Evolutionary conservation across 768 basidiomycete species (phyloP).

Genomic region (Scleroderma citrinum): DNA sequence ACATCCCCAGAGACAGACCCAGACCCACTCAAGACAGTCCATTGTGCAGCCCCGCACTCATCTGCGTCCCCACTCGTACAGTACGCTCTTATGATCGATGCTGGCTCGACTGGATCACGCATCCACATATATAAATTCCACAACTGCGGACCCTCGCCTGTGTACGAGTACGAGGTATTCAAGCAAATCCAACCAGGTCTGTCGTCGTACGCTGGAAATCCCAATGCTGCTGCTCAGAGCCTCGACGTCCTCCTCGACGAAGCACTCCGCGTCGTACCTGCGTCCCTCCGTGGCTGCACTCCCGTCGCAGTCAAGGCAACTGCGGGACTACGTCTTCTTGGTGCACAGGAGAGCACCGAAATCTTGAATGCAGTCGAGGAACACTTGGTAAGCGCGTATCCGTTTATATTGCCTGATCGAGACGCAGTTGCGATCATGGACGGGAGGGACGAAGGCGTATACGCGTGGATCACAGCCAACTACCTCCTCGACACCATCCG

Average conservation of each 20-base stretch:
- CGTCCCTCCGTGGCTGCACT: slow-evolving; percentile 56
- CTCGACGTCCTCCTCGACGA: slow-evolving; percentile 77
- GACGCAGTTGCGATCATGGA: slow-evolving; percentile 88
- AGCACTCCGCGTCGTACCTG: slow-evolving; percentile 74
- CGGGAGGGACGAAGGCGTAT: slow-evolving; percentile 95
- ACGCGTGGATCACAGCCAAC: slow-evolving; percentile 97
- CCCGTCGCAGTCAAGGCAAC: slow-evolving; percentile 92
- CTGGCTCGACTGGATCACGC: slow-evolving; percentile 94
- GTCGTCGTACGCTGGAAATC: slow-evolving; percentile 52
- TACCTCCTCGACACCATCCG: slow-evolving; percentile 78
- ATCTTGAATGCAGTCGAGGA: slow-evolving; percentile 72
- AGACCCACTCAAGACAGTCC: slow-evolving; percentile 63
- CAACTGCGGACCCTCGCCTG: slow-evolving; percentile 70
- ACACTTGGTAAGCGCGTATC: slow-evolving; percentile 53
- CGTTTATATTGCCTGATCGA: slow-evolving; percentile 57
- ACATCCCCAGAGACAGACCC: slow-evolving; percentile 68
- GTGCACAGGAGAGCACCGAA: slow-evolving; percentile 50
- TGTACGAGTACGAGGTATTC: slow-evolving; percentile 93
- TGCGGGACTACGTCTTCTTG: slow-evolving; percentile 77
- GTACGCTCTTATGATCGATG: slow-evolving; percentile 96
- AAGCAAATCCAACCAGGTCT: slow-evolving; percentile 76
- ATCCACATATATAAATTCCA: slow-evolving; percentile 99
- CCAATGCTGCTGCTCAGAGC: slow-evolving; percentile 68
- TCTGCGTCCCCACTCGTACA: slow-evolving; percentile 60
- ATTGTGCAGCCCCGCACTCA: slow-evolving; percentile 58